phyloP scores from a whole-genome alignment of 2,329 filamentous ascomycete genomes.

The Colletotrichum euphorbiae region DNA sequence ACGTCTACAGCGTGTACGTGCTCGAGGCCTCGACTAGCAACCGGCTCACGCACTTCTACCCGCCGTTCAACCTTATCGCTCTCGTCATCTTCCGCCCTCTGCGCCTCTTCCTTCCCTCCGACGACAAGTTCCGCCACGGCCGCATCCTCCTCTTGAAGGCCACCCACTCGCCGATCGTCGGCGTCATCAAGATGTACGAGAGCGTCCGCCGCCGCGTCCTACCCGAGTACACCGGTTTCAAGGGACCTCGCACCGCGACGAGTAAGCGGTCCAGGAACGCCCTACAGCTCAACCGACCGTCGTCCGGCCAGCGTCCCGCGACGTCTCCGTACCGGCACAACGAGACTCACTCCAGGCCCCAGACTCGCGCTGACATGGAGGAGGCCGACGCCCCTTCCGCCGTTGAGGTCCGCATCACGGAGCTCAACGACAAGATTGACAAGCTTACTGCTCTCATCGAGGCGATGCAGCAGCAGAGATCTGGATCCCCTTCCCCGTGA shows the following conservation, averaged over 20 bases:
- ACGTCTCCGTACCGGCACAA: slow-evolving; percentile 41
- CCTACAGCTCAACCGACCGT: slow-evolving; percentile 42
- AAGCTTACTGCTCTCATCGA: slow-evolving; percentile 65
- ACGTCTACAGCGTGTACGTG: slow-evolving; percentile 77
- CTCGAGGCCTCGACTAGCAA: slow-evolving; percentile 76
- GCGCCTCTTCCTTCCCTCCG: slow-evolving; percentile 73
- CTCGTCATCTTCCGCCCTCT: slow-evolving; percentile 78
- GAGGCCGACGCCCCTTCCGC: slow-evolving; percentile 51
- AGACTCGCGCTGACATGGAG: slow-evolving; percentile 47
- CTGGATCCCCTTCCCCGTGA: not conserved
- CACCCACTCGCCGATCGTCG: slow-evolving; percentile 76
- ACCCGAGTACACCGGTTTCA: slow-evolving; percentile 60
- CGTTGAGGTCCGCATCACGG: slow-evolving; percentile 64
- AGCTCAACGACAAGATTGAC: slow-evolving; percentile 69
- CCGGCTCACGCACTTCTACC: slow-evolving; percentile 76
- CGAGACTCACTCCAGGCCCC: slow-evolving; percentile 37
- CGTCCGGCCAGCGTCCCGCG: slow-evolving; percentile 42
- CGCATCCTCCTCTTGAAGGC: slow-evolving; percentile 72
- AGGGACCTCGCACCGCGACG: slow-evolving; percentile 54
- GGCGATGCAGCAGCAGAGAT: slow-evolving; percentile 56
- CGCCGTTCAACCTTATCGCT: slow-evolving; percentile 80
- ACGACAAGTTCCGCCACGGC: slow-evolving; percentile 70
- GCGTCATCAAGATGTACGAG: slow-evolving; percentile 77
- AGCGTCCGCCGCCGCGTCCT: slow-evolving; percentile 55
- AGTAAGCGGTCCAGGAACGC: slow-evolving; percentile 41